phyloP scores from a whole-genome alignment of 2,329 filamentous ascomycete species.

The Trichoderma sp. region DNA sequence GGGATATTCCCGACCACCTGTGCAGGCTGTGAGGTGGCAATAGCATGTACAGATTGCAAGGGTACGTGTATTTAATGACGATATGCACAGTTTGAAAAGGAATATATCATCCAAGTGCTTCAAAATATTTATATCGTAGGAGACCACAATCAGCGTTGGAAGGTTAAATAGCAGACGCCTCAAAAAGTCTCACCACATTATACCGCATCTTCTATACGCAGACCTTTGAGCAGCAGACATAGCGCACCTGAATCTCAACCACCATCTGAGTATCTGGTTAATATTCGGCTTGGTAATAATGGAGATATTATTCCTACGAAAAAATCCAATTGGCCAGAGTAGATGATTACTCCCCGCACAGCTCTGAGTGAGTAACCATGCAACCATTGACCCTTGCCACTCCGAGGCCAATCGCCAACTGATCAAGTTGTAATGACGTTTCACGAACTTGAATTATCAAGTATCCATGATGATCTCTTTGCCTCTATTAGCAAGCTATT shows the following conservation, averaged over 20 bases:
- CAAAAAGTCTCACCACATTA: neutral
- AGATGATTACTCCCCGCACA: neutral
- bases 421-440: neutral
- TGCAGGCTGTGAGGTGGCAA: neutral
- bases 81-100: neutral
- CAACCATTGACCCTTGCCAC: neutral
- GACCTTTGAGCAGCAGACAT: neutral
- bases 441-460: neutral
- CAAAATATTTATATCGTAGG: neutral
- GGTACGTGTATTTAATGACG: neutral
- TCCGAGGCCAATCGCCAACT: neutral
- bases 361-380: neutral
- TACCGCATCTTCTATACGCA: neutral
- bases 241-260: neutral
- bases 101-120: neutral
- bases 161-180: neutral
- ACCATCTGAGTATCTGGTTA: neutral
- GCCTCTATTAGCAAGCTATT: neutral
- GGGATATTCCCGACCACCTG: neutral
- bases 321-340: neutral
- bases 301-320: neutral
- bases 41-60: neutral
- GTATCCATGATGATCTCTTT: neutral
- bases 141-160: neutral
- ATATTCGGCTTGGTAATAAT: neutral